phyloP scores from a whole-genome alignment of 2,329 filamentous ascomycete genomes.

The Chrysoporthe deuterocubensis region DNA sequence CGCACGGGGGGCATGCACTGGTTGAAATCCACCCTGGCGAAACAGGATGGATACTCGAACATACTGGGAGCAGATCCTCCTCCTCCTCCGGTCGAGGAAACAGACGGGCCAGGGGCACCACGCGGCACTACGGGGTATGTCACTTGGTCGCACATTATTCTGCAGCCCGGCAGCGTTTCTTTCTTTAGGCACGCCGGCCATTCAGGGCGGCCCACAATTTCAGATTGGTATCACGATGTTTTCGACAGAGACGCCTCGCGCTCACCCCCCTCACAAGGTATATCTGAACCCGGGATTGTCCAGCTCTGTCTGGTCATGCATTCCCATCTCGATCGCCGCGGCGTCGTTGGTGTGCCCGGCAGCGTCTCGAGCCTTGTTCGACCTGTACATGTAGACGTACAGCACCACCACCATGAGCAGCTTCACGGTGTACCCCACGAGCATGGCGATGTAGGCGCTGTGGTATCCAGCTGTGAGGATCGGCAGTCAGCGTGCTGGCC shows the following conservation, averaged over 20 bases:
- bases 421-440: constrained; percentile 38
- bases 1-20: not conserved
- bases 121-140: too few relatives aligned
- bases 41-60: too few relatives aligned
- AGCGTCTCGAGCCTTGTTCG: constrained; percentile 38
- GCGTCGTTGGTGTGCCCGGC: constrained; percentile 34
- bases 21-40: too few relatives aligned
- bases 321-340: constrained; percentile 37
- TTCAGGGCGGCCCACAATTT: too few relatives aligned
- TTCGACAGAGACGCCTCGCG: not conserved
- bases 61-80: too few relatives aligned
- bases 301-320: constrained; percentile 39
- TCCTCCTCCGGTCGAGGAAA: too few relatives aligned
- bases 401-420: constrained; percentile 35
- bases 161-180: not conserved
- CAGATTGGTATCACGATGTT: not conserved
- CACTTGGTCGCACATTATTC: too few relatives aligned
- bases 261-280: constrained; percentile 20
- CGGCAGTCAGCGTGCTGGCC: not conserved
- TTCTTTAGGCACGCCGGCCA: not conserved
- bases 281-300: constrained; percentile 40
- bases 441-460: constrained; percentile 40
- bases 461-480: constrained; percentile 34
- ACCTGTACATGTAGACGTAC: constrained; percentile 38
- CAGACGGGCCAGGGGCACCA: too few relatives aligned